phyloP scores from a whole-genome alignment of 768 basidiomycete genomes.

The Lepiota subincarnata region DNA sequence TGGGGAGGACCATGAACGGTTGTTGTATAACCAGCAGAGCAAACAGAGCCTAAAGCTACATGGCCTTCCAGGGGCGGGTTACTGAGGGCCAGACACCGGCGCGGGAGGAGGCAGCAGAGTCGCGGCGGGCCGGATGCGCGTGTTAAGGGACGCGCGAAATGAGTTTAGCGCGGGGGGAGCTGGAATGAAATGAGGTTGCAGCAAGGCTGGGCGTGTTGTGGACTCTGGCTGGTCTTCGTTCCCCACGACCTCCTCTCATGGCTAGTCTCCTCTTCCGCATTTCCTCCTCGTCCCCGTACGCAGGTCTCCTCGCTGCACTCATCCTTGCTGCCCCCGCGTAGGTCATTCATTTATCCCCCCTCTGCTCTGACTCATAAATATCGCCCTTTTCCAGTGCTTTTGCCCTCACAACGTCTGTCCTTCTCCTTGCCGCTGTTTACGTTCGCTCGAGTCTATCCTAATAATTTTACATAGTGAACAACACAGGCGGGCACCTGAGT shows the following conservation, averaged over 20 bases:
- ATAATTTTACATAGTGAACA: conserved; percentile 1
- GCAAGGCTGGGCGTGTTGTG: conserved; percentile 1
- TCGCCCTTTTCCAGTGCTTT: background rate
- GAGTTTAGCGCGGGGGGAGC: background rate
- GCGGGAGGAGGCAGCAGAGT: background rate
- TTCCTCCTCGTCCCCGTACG: background rate
- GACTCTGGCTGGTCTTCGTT: conserved; percentile 5
- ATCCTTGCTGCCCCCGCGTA: conserved; percentile 2
- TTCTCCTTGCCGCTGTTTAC: background rate
- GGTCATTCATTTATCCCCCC: background rate
- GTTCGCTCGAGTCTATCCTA: background rate
- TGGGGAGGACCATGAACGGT: too few species aligned
- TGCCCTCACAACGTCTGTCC: conserved; percentile 10
- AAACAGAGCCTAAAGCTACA: too few species aligned
- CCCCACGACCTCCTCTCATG: conserved; percentile 2
- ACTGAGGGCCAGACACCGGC: too few species aligned
- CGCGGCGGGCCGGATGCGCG: conserved; percentile 1
- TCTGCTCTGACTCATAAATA: background rate
- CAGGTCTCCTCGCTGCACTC: conserved; percentile 1
- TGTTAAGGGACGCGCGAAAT: conserved; percentile 7
- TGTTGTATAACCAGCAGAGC: too few species aligned
- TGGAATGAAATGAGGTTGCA: conserved; percentile 4
- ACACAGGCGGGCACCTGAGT: conserved; percentile 6
- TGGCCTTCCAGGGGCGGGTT: background rate
- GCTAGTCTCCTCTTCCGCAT: background rate